phyloP scores from a whole-genome alignment of 2,329 filamentous ascomycete species.

The Seiridium unicorne region DNA sequence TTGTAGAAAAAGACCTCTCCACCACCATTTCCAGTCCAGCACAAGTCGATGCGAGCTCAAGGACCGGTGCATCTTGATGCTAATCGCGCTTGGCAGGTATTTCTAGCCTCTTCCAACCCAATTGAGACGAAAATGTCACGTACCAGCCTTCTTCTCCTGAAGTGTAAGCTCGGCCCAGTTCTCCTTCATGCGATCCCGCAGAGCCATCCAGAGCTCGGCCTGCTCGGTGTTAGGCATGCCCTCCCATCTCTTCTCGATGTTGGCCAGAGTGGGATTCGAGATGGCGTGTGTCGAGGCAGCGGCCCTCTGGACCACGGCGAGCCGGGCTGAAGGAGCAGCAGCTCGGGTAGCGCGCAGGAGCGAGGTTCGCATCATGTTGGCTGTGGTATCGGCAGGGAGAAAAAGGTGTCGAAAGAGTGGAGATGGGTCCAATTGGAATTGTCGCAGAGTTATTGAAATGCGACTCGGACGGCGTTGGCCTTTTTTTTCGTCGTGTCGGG shows the following conservation, averaged over 20 bases:
- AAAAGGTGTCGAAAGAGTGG: constrained; percentile 16
- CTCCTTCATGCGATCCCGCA: constrained; percentile 98
- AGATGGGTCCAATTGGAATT: constrained; percentile 22
- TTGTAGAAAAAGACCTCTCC: not conserved
- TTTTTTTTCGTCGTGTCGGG: constrained; percentile 11
- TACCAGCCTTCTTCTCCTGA: constrained; percentile 99
- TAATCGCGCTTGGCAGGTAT: not conserved
- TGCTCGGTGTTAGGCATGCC: constrained; percentile 97
- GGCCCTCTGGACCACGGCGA: constrained; percentile 43
- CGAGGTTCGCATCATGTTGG: constrained; percentile 55
- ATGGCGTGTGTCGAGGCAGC: constrained; percentile 81
- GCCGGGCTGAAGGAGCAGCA: constrained; percentile 28
- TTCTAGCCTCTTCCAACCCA: not conserved
- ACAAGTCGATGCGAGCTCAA: not conserved
- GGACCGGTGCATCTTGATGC: not conserved
- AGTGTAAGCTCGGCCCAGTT: constrained; percentile 94
- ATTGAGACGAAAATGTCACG: constrained; percentile 39
- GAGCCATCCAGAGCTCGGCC: constrained; percentile 97
- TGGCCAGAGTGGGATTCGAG: constrained; percentile 94
- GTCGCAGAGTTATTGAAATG: constrained; percentile 9
- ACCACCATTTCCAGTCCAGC: not conserved
- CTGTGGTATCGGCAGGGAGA: constrained; percentile 11
- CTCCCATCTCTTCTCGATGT: constrained; percentile 99
- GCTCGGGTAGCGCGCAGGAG: constrained; percentile 48
- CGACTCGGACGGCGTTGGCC: not conserved